Percentiles rank a stretch among this genome's conserved stretches.
phyloP scores from a whole-genome alignment of 257 asterid genomes.

The Solanum chilense region DNA sequence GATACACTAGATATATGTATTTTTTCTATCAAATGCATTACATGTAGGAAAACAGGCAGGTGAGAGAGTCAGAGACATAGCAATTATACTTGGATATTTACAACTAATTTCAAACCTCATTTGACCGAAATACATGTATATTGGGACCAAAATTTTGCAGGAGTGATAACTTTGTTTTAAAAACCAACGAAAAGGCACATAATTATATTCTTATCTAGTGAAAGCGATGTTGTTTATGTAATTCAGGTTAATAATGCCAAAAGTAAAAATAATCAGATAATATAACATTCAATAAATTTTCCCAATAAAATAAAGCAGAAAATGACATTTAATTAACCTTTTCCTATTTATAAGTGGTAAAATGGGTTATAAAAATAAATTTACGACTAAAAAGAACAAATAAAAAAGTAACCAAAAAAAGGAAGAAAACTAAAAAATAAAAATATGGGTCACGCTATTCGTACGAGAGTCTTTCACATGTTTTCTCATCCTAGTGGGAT shows the following conservation, averaged over 20 bases:
- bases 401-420: too few species aligned
- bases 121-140: neutral
- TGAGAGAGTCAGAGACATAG: neutral
- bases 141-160: neutral
- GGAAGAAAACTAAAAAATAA: too few species aligned
- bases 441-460: neutral
- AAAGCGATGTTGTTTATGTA: too few species aligned
- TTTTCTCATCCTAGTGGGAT: neutral
- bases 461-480: neutral
- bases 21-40: neutral
- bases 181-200: neutral
- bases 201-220: neutral
- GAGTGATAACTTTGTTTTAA: too few species aligned
- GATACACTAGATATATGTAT: too few species aligned
- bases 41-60: accelerated
- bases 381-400: too few species aligned
- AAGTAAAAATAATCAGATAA: neutral
- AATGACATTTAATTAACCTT: neutral
- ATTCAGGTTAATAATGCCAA: neutral
- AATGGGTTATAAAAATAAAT: neutral
- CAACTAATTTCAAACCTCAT: neutral
- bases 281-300: neutral
- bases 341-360: neutral
- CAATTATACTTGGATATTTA: neutral
- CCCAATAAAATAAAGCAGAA: neutral